Conservation (phyloP, 78 protist species). For the Dictyostelium intermedium region DNA sequence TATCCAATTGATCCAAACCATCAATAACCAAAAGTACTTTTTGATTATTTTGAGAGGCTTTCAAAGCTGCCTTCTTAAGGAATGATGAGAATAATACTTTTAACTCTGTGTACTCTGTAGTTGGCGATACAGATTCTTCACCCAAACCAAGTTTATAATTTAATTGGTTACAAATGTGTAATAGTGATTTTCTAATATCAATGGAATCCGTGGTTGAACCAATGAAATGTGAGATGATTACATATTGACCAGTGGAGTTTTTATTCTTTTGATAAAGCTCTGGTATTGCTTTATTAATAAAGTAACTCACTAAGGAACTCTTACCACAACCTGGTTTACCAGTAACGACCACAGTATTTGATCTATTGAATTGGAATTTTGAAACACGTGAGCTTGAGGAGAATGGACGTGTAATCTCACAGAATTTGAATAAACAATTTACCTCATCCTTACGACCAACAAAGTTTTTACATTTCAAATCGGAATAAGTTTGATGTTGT, state of each 20-base stretch:
- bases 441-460: slow-evolving; percentile 70
- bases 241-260: neutral
- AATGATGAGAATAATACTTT: slow-evolving; percentile 2
- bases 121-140: neutral
- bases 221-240: slow-evolving; percentile 12
- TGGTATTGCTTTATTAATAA: neutral
- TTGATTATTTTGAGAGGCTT: neutral
- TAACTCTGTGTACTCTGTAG: slow-evolving; percentile 30
- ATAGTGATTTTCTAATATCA: slow-evolving; percentile 25
- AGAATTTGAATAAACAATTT: slow-evolving; percentile 30
- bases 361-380: slow-evolving; percentile 39
- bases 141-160: neutral
- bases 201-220: slow-evolving; percentile 34
- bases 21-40: slow-evolving; percentile 74
- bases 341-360: slow-evolving; percentile 36
- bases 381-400: neutral
- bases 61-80: slow-evolving; percentile 16
- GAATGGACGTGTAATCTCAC: slow-evolving; percentile 35
- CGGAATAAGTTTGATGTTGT: slow-evolving; percentile 32
- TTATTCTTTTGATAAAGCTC: neutral
- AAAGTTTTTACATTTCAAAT: neutral
- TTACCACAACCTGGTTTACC: slow-evolving; percentile 87
- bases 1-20: slow-evolving; percentile 79
- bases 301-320: slow-evolving; percentile 46
- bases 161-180: slow-evolving; percentile 24